Conservation (phyloP, 2,329 filamentous ascomycete genomes). For the Claviceps pusilla region DNA sequence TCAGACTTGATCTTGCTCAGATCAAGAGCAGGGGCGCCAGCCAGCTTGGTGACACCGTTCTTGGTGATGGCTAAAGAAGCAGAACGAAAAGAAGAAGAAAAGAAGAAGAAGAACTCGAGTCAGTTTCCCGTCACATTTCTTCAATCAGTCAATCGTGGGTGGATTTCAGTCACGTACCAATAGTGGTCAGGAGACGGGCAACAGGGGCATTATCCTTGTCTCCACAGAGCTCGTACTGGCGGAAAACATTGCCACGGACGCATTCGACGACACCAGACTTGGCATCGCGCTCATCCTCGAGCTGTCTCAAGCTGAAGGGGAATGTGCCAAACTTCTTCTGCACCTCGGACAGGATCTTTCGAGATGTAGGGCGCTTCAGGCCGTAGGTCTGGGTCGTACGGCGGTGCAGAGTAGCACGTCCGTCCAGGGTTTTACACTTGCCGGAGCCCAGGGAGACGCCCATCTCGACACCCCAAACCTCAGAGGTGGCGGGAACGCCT, state of each 20-base stretch:
- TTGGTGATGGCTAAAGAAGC: conserved; percentile 62
- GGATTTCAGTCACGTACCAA: conserved; percentile 50
- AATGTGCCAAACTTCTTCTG: conserved; percentile 96
- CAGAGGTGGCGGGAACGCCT: conserved; percentile 71
- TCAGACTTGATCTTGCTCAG: conserved; percentile 76
- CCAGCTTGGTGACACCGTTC: conserved; percentile 82
- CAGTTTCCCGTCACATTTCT: conserved; percentile 20
- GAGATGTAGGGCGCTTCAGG: conserved; percentile 84
- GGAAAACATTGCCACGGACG: conserved; percentile 79
- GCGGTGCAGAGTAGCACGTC: conserved; percentile 82
- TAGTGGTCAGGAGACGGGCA: conserved; percentile 73
- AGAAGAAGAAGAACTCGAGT: not conserved
- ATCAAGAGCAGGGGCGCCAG: conserved; percentile 61
- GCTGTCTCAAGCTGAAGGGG: conserved; percentile 92
- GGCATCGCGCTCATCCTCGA: conserved; percentile 92
- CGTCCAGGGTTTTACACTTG: conserved; percentile 84
- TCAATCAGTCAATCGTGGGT: not conserved
- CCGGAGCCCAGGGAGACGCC: conserved; percentile 80
- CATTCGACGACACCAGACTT: conserved; percentile 93
- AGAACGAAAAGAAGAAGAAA: not conserved
- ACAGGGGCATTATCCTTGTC: conserved; percentile 83
- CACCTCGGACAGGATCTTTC: conserved; percentile 84
- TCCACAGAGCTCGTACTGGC: conserved; percentile 90
- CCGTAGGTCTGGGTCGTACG: conserved; percentile 83
- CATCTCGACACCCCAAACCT: conserved; percentile 96